A percentile compares a stretch with the other conserved stretches of the same genome.
Conservation (phyloP, 2,329 filamentous ascomycete species). For the Fusarium paranaense region DNA sequence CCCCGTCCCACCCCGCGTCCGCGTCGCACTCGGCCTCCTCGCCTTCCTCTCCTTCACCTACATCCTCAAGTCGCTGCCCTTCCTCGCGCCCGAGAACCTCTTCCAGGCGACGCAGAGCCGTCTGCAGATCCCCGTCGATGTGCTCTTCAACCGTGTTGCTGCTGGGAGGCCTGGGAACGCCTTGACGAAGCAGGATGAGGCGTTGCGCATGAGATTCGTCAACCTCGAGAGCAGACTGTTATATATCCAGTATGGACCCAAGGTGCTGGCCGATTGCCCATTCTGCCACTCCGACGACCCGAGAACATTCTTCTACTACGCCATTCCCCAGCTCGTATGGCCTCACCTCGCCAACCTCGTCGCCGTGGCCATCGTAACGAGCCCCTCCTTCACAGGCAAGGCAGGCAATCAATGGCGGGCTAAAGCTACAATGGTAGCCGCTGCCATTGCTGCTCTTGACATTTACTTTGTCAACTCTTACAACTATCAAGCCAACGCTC, state of each 20-base stretch:
- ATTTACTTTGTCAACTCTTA: constrained; percentile 74
- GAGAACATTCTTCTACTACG: constrained; percentile 82
- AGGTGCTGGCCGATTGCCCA: constrained; percentile 78
- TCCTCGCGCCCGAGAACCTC: constrained; percentile 81
- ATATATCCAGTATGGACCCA: constrained; percentile 86
- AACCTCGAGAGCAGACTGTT: constrained; percentile 79
- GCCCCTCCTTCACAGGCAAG: constrained; percentile 70
- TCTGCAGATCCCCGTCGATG: constrained; percentile 85
- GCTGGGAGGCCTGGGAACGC: constrained; percentile 60
- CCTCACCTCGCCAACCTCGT: constrained; percentile 86
- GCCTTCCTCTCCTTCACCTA: constrained; percentile 59
- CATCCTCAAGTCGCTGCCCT: constrained; percentile 72
- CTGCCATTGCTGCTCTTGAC: constrained; percentile 72
- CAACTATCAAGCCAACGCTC: constrained; percentile 72
- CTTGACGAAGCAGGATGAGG: constrained; percentile 70
- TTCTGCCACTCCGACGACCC: constrained; percentile 83
- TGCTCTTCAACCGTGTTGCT: constrained; percentile 82
- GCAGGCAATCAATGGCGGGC: constrained; percentile 77
- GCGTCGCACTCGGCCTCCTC: constrained; percentile 71
- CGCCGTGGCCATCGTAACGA: constrained; percentile 79
- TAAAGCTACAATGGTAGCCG: constrained; percentile 72
- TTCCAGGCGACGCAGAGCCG: constrained; percentile 83
- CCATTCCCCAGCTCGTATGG: constrained; percentile 76
- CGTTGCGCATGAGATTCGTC: constrained; percentile 75
- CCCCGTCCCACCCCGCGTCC: constrained; percentile 64